These are phyloP conservation scores for Aspergillus ustus DNA, from an alignment of 2,329 filamentous ascomycete species.

Conservation along the genomic window DNA sequence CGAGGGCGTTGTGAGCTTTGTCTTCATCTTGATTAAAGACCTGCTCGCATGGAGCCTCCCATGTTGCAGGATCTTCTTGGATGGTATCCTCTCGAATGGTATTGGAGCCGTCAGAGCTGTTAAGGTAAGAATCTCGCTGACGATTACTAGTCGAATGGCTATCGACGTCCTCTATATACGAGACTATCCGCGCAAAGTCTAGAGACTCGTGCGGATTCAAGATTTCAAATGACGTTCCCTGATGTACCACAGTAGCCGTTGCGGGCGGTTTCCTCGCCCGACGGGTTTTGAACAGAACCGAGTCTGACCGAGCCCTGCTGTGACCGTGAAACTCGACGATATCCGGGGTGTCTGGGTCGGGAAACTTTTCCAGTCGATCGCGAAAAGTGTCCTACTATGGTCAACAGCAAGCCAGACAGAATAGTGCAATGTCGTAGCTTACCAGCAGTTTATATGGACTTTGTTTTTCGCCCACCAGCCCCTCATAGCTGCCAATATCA, in stretches of 20 bases:
- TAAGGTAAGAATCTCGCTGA: conserved; percentile 28
- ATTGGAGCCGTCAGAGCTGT: conserved; percentile 9
- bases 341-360: conserved; percentile 26
- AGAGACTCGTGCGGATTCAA: conserved; percentile 44
- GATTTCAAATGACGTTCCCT: conserved; percentile 44
- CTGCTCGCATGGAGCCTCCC: conserved; percentile 1
- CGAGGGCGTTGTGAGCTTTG: conserved; percentile 26
- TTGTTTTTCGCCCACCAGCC: conserved; percentile 8
- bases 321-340: conserved; percentile 23
- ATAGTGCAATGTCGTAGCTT: neutral
- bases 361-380: conserved; percentile 31
- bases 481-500: conserved; percentile 13
- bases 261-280: conserved; percentile 23
- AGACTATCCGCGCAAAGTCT: conserved; percentile 40
- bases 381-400: conserved; percentile 37
- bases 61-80: neutral
- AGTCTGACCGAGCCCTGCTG: conserved; percentile 31
- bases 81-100: conserved; percentile 24
- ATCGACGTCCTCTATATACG: conserved; percentile 42
- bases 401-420: neutral
- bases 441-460: conserved; percentile 26
- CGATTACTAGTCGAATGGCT: conserved; percentile 28
- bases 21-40: conserved; percentile 18
- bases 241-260: conserved; percentile 35
- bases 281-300: conserved; percentile 31